Evolutionary conservation across 2,329 filamentous ascomycete genomes (phyloP).

Genomic region (Cladosporium sp.): DNA sequence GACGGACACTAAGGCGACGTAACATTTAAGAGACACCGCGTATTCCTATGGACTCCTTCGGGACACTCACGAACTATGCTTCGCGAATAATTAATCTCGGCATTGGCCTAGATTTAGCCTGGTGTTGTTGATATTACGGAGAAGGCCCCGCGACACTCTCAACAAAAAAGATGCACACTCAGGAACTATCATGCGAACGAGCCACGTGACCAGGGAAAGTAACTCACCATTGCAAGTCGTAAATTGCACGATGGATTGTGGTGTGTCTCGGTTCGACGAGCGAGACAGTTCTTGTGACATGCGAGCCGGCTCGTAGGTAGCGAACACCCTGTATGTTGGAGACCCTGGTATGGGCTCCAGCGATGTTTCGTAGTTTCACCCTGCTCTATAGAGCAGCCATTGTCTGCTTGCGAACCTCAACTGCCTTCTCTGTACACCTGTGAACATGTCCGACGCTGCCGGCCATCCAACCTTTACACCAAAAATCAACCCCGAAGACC

Average conservation of each 20-base stretch:
- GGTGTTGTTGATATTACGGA: background rate
- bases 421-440: background rate
- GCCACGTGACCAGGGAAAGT: background rate
- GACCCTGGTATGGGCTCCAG: background rate
- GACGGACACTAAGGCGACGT: too few species aligned
- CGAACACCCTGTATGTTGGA: background rate
- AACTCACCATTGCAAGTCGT: background rate
- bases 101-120: background rate
- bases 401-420: background rate
- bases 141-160: background rate
- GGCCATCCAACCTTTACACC: background rate
- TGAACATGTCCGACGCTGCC: background rate
- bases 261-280: background rate
- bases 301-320: background rate
- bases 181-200: background rate
- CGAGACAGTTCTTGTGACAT: background rate
- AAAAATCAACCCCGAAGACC: constrained; percentile 20
- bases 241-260: background rate
- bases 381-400: background rate
- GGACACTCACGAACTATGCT: background rate
- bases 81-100: background rate
- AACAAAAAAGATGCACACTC: background rate
- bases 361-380: background rate
- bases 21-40: background rate
- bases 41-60: background rate